Evolutionary conservation across 129 eudicot species (phyloP), one percentile per base, ranked within the genome.

Genomic region (Heracleum sosnowskyi): DNA sequence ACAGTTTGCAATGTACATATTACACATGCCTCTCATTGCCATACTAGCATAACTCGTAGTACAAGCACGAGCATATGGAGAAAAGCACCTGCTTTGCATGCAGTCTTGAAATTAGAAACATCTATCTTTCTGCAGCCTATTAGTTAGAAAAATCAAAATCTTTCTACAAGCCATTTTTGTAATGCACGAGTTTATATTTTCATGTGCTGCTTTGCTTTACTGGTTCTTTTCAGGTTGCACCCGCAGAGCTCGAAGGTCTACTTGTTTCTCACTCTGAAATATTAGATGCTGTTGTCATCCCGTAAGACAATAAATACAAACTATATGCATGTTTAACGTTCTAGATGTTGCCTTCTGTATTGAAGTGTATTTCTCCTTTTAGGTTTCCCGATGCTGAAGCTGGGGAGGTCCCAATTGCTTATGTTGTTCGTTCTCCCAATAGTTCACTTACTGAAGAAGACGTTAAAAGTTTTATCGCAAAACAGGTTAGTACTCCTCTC

Each of bases 331-430:
- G 33, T 40, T 11, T 18, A 47, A 15, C 11, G 22, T 42, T 47
- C 5, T n/a, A 28, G 42, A 47, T 22, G 28, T 41, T 74, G 57
- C 36, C 69, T 4, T 13, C 33, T 74, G 11, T 24, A 20, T 20
- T 24, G 15, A 7, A 11, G 17, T 22, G 22, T 28, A 33, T 81
- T 35, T 11, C 39, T 4, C 31, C 16, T 41, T 69, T 20, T 49
- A 91, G 96, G 71, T 91, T 82, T 83, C 98, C 97, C 31, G 97
- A 94, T 88, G 96, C 89, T 53, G 98, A 94, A 87, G 98, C 98
- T 73, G 98, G 96, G 12, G 93, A 91, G 86, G 98, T 91, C 80
- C 97, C 96, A 51, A 80, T 87, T 84, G 97, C 96, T n/a, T 94
- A 82, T 79, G 96, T 91, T 73, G 97, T 91, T 83, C 87, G 93